A percentile compares a stretch with the other conserved stretches of the same genome.
These are phyloP conservation scores for Chaetomium fimeti DNA, from an alignment of 495 filamentous ascomycete genomes.

Conservation along the genomic window DNA sequence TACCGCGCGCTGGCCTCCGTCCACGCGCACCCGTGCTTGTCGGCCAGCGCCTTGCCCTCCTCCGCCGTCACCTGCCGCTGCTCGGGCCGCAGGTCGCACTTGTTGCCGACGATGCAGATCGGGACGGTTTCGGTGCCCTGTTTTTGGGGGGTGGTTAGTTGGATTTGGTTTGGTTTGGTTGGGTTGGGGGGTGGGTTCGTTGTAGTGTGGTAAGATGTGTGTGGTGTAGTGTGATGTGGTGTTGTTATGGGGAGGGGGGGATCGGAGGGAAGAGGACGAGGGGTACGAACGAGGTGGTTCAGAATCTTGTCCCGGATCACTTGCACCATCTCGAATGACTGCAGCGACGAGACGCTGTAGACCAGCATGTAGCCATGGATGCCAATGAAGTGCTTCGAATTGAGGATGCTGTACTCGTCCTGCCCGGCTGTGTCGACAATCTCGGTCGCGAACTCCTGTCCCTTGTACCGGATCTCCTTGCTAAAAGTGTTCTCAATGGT, in stretches of 20 bases:
- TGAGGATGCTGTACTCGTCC: conserved; percentile 98
- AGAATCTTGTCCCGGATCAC: conserved; percentile 96
- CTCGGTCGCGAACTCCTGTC: conserved; percentile 91
- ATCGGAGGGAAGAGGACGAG: conserved; percentile 9
- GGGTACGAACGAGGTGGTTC: conserved; percentile 76
- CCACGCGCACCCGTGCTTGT: conserved; percentile 87
- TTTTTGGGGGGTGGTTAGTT: conserved; percentile 5
- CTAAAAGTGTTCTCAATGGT: conserved; percentile 99
- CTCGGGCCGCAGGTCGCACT: conserved; percentile 87
- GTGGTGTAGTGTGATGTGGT: too few relatives aligned
- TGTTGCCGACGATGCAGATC: conserved; percentile 94
- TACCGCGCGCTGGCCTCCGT: conserved; percentile 93
- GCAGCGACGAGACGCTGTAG: conserved; percentile 88
- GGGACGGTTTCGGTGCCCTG: conserved; percentile 92
- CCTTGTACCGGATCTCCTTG: conserved; percentile 86
- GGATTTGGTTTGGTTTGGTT: too few relatives aligned
- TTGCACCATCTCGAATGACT: conserved; percentile 94
- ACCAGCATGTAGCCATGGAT: conserved; percentile 99
- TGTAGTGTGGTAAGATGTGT: too few relatives aligned
- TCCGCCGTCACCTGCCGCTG: conserved; percentile 88
- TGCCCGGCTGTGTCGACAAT: conserved; percentile 99
- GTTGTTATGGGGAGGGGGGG: conserved; percentile 1
- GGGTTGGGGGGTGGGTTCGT: too few relatives aligned
- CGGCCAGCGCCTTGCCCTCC: conserved; percentile 74
- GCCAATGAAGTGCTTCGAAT: conserved; percentile 98